Evolutionary conservation across 2,329 filamentous ascomycete genomes (phyloP), one percentile per base, ranked within the genome.

Genomic region (Venturia asperata): DNA sequence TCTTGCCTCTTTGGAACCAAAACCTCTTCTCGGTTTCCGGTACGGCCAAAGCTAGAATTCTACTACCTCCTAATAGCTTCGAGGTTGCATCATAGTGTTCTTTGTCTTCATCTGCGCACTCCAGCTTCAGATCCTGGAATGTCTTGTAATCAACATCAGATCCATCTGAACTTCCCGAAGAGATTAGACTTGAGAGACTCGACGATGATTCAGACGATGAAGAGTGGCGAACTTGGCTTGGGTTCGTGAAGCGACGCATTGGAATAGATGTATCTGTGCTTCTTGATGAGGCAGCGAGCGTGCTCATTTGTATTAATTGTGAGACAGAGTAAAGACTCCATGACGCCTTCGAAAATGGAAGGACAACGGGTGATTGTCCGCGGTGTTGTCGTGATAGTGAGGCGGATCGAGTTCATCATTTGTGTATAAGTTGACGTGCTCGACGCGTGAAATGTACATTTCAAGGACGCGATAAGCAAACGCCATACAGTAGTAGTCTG

Each of bases 1-100:
- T 63, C 21, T 64, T 68, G 11, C 56, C 66, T 56, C 70, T 63
- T 65, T 72, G 70, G 37, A 69, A 72, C 69, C 68, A 72, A 42
- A 72, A 72, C 30, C 70, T 65, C 60, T 47, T 63, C 45, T 63
- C 62, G 34, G 17, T 30, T 55, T 34, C 47, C 19, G 62, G 43
- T 47, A 49, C 27, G 34, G 43, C 62, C 3, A 63, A 41, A 11
- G 62, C 30, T 34, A 55, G 42, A 17, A 39, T 27, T 17, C 15
- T 21, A 1, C 60, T 37, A 58, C 15, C 30, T n/a, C 52, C 30
- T 15, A 58, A n/a, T 21, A 37, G 19, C 1, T 34, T 58, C 9
- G 52, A 58, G 11, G 52, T n/a, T 3, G 52, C 52, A 15, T 58
- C 30, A 17, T 37, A 55, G 11, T 58, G n/a, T n/a, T 37, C 30